Evolutionary conservation across 768 basidiomycete species (phyloP).

Genomic region (Hygrophoropsis aurantiaca): DNA sequence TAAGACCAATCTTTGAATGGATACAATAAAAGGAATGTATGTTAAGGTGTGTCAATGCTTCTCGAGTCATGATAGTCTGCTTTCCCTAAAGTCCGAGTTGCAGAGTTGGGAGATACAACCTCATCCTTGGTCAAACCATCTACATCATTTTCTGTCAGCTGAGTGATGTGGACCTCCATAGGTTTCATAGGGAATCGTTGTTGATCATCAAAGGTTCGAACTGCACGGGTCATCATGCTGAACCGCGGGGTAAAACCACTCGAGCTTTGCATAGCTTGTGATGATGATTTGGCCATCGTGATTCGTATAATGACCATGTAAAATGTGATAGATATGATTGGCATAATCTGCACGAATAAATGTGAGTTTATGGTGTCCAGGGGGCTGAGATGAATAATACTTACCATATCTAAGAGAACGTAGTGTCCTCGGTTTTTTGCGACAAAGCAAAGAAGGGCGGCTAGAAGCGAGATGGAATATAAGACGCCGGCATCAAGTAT

Average conservation of each 20-base stretch:
- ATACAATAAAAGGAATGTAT: too few species aligned
- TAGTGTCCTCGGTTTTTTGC: constrained; percentile 16
- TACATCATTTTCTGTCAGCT: constrained; percentile 6
- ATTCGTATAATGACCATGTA: constrained; percentile 25
- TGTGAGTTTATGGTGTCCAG: not conserved
- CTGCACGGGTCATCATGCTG: not conserved
- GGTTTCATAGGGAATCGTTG: constrained; percentile 5
- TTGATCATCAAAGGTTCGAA: not conserved
- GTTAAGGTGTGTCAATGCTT: too few species aligned
- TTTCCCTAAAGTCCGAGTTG: too few species aligned
- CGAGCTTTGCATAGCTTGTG: not conserved
- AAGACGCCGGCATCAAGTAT: constrained; percentile 22
- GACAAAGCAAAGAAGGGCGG: constrained; percentile 22
- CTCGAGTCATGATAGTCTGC: too few species aligned
- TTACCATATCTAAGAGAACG: constrained; percentile 24
- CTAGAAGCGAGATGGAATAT: constrained; percentile 20
- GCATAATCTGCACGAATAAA: constrained; percentile 10
- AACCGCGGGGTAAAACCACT: not conserved
- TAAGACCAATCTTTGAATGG: too few species aligned
- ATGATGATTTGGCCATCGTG: constrained; percentile 7
- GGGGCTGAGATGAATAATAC: not conserved
- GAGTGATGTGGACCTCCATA: constrained; percentile 12
- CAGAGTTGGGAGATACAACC: too few species aligned
- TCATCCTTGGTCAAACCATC: not conserved
- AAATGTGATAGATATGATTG: constrained; percentile 24